Evolutionary conservation across 1,284 basidiomycete genomes (phyloP).

Genomic region (Trichosporon sp.): DNA sequence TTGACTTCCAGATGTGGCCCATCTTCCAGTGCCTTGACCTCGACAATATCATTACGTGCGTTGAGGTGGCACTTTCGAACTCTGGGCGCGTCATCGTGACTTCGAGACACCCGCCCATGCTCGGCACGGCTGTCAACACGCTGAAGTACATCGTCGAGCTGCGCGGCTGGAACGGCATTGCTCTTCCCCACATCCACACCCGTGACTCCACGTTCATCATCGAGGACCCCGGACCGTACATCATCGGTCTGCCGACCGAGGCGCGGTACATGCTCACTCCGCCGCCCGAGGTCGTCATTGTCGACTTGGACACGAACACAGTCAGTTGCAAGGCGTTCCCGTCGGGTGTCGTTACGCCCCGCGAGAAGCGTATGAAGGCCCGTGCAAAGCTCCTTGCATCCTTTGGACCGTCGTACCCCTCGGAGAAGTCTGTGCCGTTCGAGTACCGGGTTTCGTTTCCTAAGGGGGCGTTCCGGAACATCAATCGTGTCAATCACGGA

Average conservation of each 20-base stretch:
- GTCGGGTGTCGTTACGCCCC: constrained; percentile 68
- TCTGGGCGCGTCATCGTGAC: constrained; percentile 86
- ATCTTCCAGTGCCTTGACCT: constrained; percentile 89
- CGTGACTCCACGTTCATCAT: constrained; percentile 40
- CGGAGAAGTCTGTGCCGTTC: constrained; percentile 38
- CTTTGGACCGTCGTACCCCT: constrained; percentile 57
- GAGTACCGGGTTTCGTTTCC: constrained; percentile 96
- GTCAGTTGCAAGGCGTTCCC: constrained; percentile 73
- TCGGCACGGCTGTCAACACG: constrained; percentile 73
- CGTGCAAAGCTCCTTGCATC: constrained; percentile 67
- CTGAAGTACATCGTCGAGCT: constrained; percentile 88
- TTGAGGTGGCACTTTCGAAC: constrained; percentile 87
- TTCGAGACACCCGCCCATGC: constrained; percentile 83
- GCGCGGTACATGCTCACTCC: constrained; percentile 70
- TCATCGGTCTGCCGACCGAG: constrained; percentile 83
- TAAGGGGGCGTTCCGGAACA: constrained; percentile 57
- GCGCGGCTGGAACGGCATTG: constrained; percentile 87
- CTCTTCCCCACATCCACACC: constrained; percentile 71
- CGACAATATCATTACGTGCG: constrained; percentile 87
- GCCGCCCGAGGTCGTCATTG: constrained; percentile 75
- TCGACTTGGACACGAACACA: constrained; percentile 66
- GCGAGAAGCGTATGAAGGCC: constrained; percentile 77
- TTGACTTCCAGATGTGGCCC: constrained; percentile 88
- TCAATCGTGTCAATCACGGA: constrained; percentile 36
- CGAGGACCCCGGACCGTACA: constrained; percentile 70